These are phyloP conservation scores for Plasmodium coatneyi DNA, from an alignment of 169 alveolate species.

Conservation along the genomic window DNA sequence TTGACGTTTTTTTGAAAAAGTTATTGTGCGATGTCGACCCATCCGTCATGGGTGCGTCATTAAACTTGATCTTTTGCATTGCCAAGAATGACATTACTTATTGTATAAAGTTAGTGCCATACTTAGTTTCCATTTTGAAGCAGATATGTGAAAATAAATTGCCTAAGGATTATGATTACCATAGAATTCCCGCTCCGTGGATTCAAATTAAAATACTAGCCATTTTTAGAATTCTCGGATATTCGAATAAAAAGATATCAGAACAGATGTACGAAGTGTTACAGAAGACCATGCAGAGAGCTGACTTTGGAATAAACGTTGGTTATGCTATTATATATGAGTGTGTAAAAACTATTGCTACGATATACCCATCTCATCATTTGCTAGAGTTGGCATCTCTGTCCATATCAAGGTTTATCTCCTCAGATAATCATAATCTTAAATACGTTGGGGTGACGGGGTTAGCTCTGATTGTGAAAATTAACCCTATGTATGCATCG, in stretches of 20 bases:
- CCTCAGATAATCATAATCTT: conserved; percentile 92
- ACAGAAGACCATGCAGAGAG: conserved; percentile 88
- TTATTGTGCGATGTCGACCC: conserved; percentile 94
- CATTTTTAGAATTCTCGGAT: conserved; percentile 88
- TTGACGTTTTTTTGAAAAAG: conserved; percentile 88
- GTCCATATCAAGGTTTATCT: conserved; percentile 85
- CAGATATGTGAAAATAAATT: conserved; percentile 93
- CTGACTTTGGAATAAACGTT: conserved; percentile 90
- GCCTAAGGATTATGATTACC: conserved; percentile 94
- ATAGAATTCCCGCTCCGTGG: conserved; percentile 97
- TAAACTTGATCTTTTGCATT: conserved; percentile 88
- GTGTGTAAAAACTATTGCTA: conserved; percentile 93
- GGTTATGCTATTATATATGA: conserved; percentile 94
- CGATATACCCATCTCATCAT: conserved; percentile 89
- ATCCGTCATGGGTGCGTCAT: conserved; percentile 95
- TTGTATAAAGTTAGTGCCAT: conserved; percentile 89
- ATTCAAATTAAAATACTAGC: conserved; percentile 91
- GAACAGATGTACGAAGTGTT: conserved; percentile 93
- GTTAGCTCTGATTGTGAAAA: conserved; percentile 89
- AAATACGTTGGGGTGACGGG: conserved; percentile 95
- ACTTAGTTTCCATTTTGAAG: conserved; percentile 92
- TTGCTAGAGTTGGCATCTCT: conserved; percentile 91
- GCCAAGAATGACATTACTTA: conserved; percentile 82
- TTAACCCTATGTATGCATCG: conserved; percentile 91
- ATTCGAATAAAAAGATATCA: conserved; percentile 88